phyloP scores from a whole-genome alignment of 805 yeast species.

The Yarrowia divulgata region DNA sequence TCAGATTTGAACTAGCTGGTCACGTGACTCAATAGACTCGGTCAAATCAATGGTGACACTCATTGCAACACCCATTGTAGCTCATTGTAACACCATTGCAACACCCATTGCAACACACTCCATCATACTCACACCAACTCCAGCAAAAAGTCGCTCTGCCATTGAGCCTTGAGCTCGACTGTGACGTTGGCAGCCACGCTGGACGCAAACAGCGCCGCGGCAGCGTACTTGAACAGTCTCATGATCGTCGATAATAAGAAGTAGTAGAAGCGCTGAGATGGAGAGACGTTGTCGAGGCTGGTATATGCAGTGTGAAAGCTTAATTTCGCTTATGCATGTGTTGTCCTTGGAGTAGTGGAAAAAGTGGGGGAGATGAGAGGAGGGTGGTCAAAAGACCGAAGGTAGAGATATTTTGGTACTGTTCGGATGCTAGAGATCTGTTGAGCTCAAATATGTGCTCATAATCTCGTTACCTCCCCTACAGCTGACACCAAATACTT shows the following conservation, averaged over 20 bases:
- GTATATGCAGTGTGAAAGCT: conserved; percentile 1
- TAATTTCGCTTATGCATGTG: conserved; percentile 8
- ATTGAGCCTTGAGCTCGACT: conserved; percentile 36
- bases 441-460: neutral
- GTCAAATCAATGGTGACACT: too few relatives aligned
- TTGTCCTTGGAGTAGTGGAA: conserved; percentile 3
- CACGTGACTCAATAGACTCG: too few relatives aligned
- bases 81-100: too few relatives aligned
- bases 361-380: neutral
- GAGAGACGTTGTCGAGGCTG: conserved; percentile 1
- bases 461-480: neutral
- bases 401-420: neutral
- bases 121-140: conserved; percentile 33
- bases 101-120: neutral
- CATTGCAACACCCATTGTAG: too few relatives aligned
- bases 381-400: too few relatives aligned
- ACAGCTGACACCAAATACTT: too few relatives aligned
- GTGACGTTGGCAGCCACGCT: conserved; percentile 33
- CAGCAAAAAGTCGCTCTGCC: conserved; percentile 34
- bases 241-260: neutral
- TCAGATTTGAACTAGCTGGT: too few relatives aligned
- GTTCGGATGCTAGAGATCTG: neutral
- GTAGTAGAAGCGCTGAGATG: neutral
- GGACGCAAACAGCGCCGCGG: conserved; percentile 32
- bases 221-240: conserved; percentile 31